phyloP scores from a whole-genome alignment of 768 basidiomycete genomes.

The Symmetrospora coprosmae region DNA sequence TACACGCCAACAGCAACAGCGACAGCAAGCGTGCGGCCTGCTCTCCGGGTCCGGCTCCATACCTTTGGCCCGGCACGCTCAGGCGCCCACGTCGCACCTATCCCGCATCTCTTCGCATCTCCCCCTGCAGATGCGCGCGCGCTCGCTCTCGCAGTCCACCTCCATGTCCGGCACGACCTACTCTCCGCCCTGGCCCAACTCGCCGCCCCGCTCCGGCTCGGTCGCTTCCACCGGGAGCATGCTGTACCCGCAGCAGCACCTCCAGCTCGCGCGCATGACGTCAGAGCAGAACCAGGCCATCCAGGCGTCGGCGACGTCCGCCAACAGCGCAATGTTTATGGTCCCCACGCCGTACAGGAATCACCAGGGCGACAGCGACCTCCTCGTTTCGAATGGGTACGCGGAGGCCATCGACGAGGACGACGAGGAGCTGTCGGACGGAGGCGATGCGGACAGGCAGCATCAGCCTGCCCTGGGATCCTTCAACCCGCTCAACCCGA shows the following conservation, averaged over 20 bases:
- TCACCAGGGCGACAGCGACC: background rate
- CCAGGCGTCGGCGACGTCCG: background rate
- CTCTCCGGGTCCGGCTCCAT: too few relatives aligned
- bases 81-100: too few relatives aligned
- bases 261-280: conserved; percentile 8
- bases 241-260: background rate
- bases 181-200: background rate
- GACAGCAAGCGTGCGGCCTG: too few relatives aligned
- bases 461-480: background rate
- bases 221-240: too few relatives aligned
- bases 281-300: conserved; percentile 16
- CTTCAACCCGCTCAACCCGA: conserved; percentile 11
- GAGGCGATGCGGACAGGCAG: background rate
- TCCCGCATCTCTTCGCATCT: too few relatives aligned
- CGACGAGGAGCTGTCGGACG: background rate
- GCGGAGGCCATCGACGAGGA: background rate
- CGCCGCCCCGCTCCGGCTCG: background rate
- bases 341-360: conserved; percentile 2
- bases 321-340: background rate
- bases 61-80: too few relatives aligned
- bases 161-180: too few relatives aligned
- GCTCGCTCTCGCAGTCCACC: too few relatives aligned
- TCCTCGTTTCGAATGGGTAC: background rate
- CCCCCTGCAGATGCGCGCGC: too few relatives aligned
- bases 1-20: too few relatives aligned